These are phyloP conservation scores for Rhodotorula sp. DNA, from an alignment of 1,284 basidiomycete species.

Conservation along the genomic window DNA sequence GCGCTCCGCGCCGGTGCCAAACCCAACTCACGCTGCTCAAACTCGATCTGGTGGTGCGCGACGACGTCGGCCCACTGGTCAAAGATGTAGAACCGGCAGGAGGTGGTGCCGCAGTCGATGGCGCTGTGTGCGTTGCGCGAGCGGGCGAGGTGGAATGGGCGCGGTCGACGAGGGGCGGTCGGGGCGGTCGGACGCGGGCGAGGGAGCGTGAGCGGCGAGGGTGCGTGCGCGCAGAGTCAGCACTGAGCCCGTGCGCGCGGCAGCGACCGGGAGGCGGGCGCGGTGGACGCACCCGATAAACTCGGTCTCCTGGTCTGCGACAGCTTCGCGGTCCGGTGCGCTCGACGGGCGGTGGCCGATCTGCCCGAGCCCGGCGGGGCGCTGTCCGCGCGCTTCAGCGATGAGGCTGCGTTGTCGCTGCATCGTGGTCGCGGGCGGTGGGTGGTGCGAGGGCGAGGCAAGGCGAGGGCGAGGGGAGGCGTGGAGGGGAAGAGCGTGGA, in stretches of 20 bases:
- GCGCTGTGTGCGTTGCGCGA: slow-evolving; percentile 5
- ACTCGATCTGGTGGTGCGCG: slow-evolving; percentile 63
- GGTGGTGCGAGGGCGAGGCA: neutral
- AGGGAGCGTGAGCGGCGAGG: neutral
- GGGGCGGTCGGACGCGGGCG: too few relatives aligned
- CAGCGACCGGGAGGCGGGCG: neutral
- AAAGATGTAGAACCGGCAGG: slow-evolving; percentile 41
- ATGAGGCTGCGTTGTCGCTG: slow-evolving; percentile 8
- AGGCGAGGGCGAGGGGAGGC: neutral
- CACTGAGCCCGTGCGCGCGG: neutral
- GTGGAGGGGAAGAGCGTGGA: too few relatives aligned
- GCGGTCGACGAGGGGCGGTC: neutral
- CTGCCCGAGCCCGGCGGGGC: neutral
- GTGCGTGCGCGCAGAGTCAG: neutral
- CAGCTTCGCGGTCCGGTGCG: slow-evolving; percentile 20
- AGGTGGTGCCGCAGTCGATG: slow-evolving; percentile 39
- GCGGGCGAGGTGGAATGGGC: neutral
- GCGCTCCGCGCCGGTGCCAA: neutral
- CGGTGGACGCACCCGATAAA: slow-evolving; percentile 30
- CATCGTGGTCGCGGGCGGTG: too few relatives aligned
- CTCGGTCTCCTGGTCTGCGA: slow-evolving; percentile 32
- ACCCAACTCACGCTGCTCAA: slow-evolving; percentile 60
- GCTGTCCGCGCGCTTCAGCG: slow-evolving; percentile 1
- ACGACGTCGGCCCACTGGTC: slow-evolving; percentile 81
- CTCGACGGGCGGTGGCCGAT: slow-evolving; percentile 17